These are phyloP conservation scores for Cladophialophora bantiana DNA, from an alignment of 2,329 filamentous ascomycete species.

Conservation along the genomic window DNA sequence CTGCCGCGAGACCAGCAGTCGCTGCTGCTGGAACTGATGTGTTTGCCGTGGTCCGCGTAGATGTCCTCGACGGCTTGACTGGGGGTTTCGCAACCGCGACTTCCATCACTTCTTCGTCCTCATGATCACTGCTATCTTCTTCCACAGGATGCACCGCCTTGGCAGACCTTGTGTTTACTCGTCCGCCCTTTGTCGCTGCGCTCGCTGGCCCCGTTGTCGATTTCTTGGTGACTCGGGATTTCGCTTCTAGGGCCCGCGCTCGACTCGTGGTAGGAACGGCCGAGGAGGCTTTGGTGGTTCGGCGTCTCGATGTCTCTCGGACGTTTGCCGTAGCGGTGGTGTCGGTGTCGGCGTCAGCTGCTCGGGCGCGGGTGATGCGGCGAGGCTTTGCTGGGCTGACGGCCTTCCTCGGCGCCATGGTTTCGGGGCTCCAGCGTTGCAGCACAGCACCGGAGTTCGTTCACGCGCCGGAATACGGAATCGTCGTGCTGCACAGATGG, in stretches of 20 bases:
- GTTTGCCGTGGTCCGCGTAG: conserved; percentile 18
- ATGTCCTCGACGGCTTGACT: conserved; percentile 15
- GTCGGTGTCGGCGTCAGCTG: conserved; percentile 38
- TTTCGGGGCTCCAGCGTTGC: background rate
- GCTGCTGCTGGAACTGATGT: conserved; percentile 10
- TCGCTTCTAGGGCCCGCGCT: conserved; percentile 36
- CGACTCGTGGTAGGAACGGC: conserved; percentile 33
- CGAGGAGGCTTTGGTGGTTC: conserved; percentile 29
- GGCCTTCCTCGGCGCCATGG: conserved; percentile 37
- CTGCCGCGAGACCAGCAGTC: conserved; percentile 33
- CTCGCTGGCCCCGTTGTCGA: conserved; percentile 17
- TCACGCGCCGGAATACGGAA: background rate
- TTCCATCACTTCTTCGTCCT: conserved; percentile 21
- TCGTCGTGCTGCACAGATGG: background rate
- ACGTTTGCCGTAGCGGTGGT: conserved; percentile 7
- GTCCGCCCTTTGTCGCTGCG: conserved; percentile 12
- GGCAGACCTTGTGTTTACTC: conserved; percentile 6
- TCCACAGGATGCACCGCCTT: conserved; percentile 9
- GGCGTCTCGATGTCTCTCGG: conserved; percentile 32
- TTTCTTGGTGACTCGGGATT: conserved; percentile 36
- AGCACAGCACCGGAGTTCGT: background rate
- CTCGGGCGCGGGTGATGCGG: conserved; percentile 45
- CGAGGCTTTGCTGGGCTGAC: conserved; percentile 43
- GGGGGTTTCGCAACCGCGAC: conserved; percentile 11
- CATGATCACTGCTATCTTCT: conserved; percentile 2